Evolutionary conservation across 371 early-diverging fungal species (phyloP).

Genomic region (Gilbertella persicaria): DNA sequence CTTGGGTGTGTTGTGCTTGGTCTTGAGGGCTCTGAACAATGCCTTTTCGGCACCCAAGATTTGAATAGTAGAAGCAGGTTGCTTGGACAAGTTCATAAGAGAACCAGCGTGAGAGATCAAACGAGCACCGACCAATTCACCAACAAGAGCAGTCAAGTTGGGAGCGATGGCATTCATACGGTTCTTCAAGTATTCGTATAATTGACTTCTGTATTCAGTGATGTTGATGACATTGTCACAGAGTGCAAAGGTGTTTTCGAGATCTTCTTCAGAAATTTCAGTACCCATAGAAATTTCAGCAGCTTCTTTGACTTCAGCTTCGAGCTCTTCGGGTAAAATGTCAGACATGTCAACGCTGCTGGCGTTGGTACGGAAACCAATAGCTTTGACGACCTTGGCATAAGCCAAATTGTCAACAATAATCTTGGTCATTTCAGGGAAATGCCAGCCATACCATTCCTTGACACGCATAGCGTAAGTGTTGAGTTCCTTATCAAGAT

Average conservation of each 20-base stretch:
- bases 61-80: slow-evolving; percentile 95
- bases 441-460: slow-evolving; percentile 95
- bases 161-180: slow-evolving; percentile 93
- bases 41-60: slow-evolving; percentile 99
- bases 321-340: slow-evolving; percentile 92
- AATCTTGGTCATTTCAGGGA: slow-evolving; percentile 87
- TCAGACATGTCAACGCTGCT: slow-evolving; percentile 71
- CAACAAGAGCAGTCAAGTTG: slow-evolving; percentile 90
- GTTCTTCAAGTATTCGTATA: slow-evolving; percentile 88
- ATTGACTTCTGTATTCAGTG: slow-evolving; percentile 84
- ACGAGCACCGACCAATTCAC: slow-evolving; percentile 91
- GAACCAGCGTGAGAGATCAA: slow-evolving; percentile 93
- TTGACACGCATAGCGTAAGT: slow-evolving; percentile 96
- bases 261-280: slow-evolving; percentile 88
- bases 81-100: slow-evolving; percentile 88
- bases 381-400: slow-evolving; percentile 69
- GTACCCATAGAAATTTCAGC: slow-evolving; percentile 96
- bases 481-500: slow-evolving; percentile 96
- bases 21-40: slow-evolving; percentile 94
- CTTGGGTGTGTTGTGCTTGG: slow-evolving; percentile 95
- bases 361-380: slow-evolving; percentile 82
- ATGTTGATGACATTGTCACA: slow-evolving; percentile 85
- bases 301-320: slow-evolving; percentile 77
- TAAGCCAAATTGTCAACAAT: slow-evolving; percentile 79
- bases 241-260: slow-evolving; percentile 73